Base-by-base conservation (phyloP, 78 protist genomes). In the Tieghemostelium lacteum region DNA sequence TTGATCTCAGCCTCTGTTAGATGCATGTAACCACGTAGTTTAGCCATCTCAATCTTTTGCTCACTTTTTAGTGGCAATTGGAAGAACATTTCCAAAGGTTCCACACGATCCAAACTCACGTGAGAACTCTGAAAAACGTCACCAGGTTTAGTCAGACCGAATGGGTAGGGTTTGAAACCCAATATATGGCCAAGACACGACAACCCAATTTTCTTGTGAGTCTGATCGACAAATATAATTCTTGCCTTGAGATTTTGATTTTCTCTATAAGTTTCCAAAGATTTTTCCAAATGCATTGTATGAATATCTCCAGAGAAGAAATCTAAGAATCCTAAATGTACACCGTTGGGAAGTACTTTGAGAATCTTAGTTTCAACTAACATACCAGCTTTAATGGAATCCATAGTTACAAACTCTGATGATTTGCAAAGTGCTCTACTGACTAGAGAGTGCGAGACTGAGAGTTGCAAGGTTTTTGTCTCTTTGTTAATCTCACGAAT, bases 371-470 rank as follows among this genome's bases (percentile, higher is more conserved):
- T 42, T 50, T 83, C 91, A 19, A 83, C 91, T 29, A 83, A 36
- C 91, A 83, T 83, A 83, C 91, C 91, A 16, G 91, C 91, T 61
- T 83, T 83, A 63, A 83, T 83, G 19, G 91, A 69, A 19, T 83
- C 80, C 76, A 69, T 69, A n/a, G 91, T 83, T n/a, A 83, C 37
- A 52, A 60, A 45, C 17, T 10, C 22, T 7, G 71, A 39, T 19
- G 55, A 34, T 20, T 52, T 69, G 70, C 55, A 57, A 24, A 77
- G 66, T 42, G 89, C 42, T 49, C 89, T 54, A 5, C 49, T 45
- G 28, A 80, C 64, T 34, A 80, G 40, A 39, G 57, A 52, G 42
- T 80, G 89, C 19, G 80, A 58, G 12, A 49, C 70, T 6, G 60
- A 29, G 24, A 80, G 33, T 34, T 50, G 54, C 45, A 80, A 50